Percentiles rank a stretch among this genome's conserved stretches.
These are phyloP conservation scores for Rhododendron henanense DNA, from an alignment of 148 eudicot genomes.

Conservation along the genomic window DNA sequence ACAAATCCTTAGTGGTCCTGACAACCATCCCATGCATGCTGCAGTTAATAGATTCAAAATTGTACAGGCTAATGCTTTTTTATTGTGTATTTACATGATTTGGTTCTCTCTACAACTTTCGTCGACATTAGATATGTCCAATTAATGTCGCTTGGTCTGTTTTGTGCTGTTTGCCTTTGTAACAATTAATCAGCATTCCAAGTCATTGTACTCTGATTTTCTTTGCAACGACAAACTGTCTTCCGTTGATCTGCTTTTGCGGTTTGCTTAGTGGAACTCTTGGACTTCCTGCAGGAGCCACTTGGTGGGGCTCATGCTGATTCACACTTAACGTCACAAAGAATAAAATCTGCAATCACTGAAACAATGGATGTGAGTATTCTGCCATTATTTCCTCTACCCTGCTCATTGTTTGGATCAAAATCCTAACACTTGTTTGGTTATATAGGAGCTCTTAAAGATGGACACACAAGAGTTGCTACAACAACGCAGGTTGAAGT, in stretches of 20 bases:
- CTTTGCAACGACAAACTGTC: background rate
- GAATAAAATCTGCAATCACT: slow-evolving; percentile 60
- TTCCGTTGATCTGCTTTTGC: background rate
- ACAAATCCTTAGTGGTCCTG: background rate
- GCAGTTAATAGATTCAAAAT: background rate
- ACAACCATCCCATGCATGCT: background rate
- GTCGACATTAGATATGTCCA: background rate
- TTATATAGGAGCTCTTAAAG: slow-evolving; percentile 60
- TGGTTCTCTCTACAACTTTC: too few species aligned
- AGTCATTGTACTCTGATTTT: background rate
- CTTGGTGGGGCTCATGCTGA: slow-evolving; percentile 91
- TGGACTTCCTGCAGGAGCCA: slow-evolving; percentile 55
- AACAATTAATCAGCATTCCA: background rate
- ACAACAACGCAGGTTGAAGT: slow-evolving; percentile 58
- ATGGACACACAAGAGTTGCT: slow-evolving; percentile 66
- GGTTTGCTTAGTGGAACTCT: background rate
- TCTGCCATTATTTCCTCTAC: background rate
- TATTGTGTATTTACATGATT: too few species aligned
- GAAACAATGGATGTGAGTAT: slow-evolving; percentile 80
- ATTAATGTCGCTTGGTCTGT: background rate
- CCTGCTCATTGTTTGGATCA: background rate
- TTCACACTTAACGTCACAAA: slow-evolving; percentile 76
- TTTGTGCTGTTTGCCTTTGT: background rate
- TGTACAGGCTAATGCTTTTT: background rate
- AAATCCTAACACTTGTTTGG: slow-evolving; percentile 3